Evolutionary conservation across 1,284 basidiomycete genomes (phyloP), one percentile per base, ranked within the genome.

Genomic region (Coniophora puteana): DNA sequence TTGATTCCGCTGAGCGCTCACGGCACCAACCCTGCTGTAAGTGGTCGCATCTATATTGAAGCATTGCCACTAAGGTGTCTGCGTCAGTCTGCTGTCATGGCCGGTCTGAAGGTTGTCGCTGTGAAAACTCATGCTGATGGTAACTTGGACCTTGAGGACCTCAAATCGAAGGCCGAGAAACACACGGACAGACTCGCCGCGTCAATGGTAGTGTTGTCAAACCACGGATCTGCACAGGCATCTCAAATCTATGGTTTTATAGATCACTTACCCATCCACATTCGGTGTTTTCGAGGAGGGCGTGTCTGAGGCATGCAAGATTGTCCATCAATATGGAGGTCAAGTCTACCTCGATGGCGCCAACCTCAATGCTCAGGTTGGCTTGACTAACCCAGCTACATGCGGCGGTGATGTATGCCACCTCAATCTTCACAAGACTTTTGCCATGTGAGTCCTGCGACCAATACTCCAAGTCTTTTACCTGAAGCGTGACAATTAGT

Each of bases 351-450:
- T 99, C 43, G 95, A 99, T 62, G 93, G 92, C 53, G 94, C 94
- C 40, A 98, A 99, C 62, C 72, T 97, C 53, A 98, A 99, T 62
- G 93, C 93, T 21, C 91, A 97, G 59, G 83, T 99, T 50, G 95
- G 95, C 20, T 62, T 98, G 42, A 98, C 95, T 17, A 93, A 93
- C 60, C 93, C 95, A n/a, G 92, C 89, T 4, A 85, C 80, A 24
- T 96, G 94, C 58, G 95, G 95, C 38, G 95, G 93, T 43, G 95
- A 99, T 65, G 93, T 99, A 29, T 96, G 93, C 58, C 95, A 99
- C 63, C 76, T 98, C 71, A 99, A 99, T 69, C 70, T 99, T 38
- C 95, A 99, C 76, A 98, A 98, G 69, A 93, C 92, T 0, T 93
- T 94, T 57, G 83, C 89, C 6, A 94, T 94, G 88, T 90, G 57